Evolutionary conservation across 2,329 filamentous ascomycete species (phyloP).

Genomic region (Thelonectria discophora): DNA sequence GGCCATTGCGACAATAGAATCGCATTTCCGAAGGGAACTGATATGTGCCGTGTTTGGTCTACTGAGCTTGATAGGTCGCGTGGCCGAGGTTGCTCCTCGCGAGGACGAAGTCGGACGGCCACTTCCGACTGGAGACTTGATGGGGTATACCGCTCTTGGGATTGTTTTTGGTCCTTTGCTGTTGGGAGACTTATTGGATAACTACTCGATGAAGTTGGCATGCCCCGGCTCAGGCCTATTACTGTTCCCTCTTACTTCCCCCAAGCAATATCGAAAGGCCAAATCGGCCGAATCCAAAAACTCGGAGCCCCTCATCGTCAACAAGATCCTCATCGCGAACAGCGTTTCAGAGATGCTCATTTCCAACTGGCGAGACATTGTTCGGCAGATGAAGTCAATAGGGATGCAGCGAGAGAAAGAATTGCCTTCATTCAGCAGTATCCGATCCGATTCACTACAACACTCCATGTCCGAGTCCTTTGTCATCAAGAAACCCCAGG

Average conservation of each 20-base stretch:
- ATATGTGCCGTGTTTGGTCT: slow-evolving; percentile 74
- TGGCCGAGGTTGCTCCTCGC: slow-evolving; percentile 62
- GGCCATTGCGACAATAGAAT: slow-evolving; percentile 67
- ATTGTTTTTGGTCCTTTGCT: slow-evolving; percentile 73
- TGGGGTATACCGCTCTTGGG: slow-evolving; percentile 70
- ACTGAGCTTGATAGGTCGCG: slow-evolving; percentile 66
- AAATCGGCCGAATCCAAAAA: slow-evolving; percentile 23
- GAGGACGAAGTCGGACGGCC: slow-evolving; percentile 62
- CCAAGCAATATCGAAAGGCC: slow-evolving; percentile 46
- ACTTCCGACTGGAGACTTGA: slow-evolving; percentile 65
- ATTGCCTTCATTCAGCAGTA: slow-evolving; percentile 25
- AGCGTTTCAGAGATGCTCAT: slow-evolving; percentile 72
- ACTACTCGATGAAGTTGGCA: slow-evolving; percentile 59
- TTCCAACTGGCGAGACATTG: slow-evolving; percentile 70
- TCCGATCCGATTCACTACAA: slow-evolving; percentile 39
- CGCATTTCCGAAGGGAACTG: slow-evolving; percentile 67
- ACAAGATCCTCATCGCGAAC: slow-evolving; percentile 68
- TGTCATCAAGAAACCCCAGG: slow-evolving; percentile 48
- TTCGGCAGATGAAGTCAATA: slow-evolving; percentile 65
- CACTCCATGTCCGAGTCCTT: slow-evolving; percentile 55
- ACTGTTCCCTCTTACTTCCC: slow-evolving; percentile 54
- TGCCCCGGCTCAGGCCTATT: slow-evolving; percentile 53
- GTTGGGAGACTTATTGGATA: slow-evolving; percentile 64
- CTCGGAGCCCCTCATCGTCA: slow-evolving; percentile 49
- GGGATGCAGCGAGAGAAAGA: slow-evolving; percentile 42